These are phyloP conservation scores for Andalucia godoyi DNA, from an alignment of 78 protist species.

Conservation along the genomic window DNA sequence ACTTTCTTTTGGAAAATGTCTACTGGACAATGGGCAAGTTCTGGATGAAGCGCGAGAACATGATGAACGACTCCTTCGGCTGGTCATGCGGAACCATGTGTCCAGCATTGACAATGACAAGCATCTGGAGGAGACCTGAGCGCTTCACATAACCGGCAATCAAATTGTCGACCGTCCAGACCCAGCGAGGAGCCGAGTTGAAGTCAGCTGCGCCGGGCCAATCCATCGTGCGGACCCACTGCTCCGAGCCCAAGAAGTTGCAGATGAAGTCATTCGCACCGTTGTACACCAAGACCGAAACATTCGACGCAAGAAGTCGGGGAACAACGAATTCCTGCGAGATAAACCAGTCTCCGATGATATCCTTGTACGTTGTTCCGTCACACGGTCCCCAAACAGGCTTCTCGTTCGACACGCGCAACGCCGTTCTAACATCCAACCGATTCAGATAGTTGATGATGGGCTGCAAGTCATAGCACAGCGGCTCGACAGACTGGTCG, in stretches of 20 bases:
- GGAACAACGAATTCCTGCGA: background rate
- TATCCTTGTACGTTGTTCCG: background rate
- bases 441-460: constrained; percentile 11
- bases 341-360: constrained; percentile 16
- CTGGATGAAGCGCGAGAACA: background rate
- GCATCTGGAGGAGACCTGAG: background rate
- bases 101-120: constrained; percentile 43
- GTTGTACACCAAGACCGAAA: constrained; percentile 4
- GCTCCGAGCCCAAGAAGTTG: constrained; percentile 9
- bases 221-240: constrained; percentile 4
- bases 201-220: constrained; percentile 19
- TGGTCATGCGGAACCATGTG: constrained; percentile 52
- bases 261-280: constrained; percentile 9
- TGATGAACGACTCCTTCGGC: constrained; percentile 5
- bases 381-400: constrained; percentile 11
- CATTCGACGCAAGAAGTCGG: constrained; percentile 2
- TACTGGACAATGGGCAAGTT: too few relatives aligned
- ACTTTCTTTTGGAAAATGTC: too few relatives aligned
- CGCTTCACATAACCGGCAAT: constrained; percentile 46
- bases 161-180: constrained; percentile 5
- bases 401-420: constrained; percentile 35
- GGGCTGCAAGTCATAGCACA: constrained; percentile 23
- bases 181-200: background rate
- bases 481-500: constrained; percentile 2
- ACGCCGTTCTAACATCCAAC: background rate